Evolutionary conservation across 2,329 filamentous ascomycete genomes (phyloP).

Genomic region (Beauveria australis): DNA sequence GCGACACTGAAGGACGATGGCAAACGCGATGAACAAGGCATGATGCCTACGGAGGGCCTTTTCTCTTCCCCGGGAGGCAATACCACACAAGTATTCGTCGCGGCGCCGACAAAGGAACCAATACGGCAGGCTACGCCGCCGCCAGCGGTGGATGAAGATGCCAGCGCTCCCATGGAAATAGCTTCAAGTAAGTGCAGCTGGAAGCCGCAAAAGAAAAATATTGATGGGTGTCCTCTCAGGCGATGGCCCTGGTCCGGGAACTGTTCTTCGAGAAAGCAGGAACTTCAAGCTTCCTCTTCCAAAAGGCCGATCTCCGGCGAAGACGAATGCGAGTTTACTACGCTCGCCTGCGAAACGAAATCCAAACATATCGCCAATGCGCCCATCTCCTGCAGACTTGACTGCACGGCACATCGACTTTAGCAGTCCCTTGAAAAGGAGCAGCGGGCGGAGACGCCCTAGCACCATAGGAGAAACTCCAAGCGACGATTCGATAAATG

Average conservation of each 20-base stretch:
- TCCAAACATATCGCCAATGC: conserved; percentile 44
- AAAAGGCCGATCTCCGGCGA: conserved; percentile 50
- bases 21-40: conserved; percentile 79
- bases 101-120: conserved; percentile 1
- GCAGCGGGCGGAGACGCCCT: conserved; percentile 7
- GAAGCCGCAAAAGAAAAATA: not conserved
- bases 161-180: conserved; percentile 45
- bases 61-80: conserved; percentile 70
- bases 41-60: conserved; percentile 78
- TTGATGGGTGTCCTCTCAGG: conserved; percentile 28
- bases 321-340: conserved; percentile 47
- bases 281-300: conserved; percentile 28
- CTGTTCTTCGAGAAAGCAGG: conserved; percentile 42
- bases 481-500: conserved; percentile 17
- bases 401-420: conserved; percentile 48
- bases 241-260: conserved; percentile 44
- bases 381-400: conserved; percentile 27
- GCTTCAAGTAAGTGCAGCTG: conserved; percentile 35
- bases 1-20: conserved; percentile 71
- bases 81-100: conserved; percentile 11
- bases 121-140: conserved; percentile 13
- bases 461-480: conserved; percentile 18
- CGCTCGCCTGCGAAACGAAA: conserved; percentile 49
- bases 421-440: conserved; percentile 28
- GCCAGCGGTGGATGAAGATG: conserved; percentile 18